Base-by-base conservation (phyloP, 2,329 filamentous ascomycete genomes). In the Claviceps sp. region DNA sequence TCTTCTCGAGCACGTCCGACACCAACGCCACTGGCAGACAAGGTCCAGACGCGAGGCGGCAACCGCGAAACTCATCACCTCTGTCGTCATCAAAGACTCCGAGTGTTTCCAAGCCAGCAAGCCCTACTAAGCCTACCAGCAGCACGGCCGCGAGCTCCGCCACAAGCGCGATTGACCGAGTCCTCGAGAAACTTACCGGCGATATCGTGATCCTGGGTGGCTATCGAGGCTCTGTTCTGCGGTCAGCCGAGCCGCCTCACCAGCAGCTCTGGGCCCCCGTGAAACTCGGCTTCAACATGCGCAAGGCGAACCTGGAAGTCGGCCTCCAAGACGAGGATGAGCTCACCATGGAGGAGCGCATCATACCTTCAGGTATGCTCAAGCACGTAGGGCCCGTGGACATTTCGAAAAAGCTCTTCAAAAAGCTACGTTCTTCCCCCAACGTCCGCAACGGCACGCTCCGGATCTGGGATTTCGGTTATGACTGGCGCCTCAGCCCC, bases 251-350 rank as follows among this genome's bases (percentile, higher is more conserved):
- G 55, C 78, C 86, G 8, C 85, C 86, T 4, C 81, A 91, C 61
- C 82, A 88, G n/a, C 88, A 95, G 63, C 71, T 95, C 0, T 97
- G 91, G 91, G 87, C 94, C 1, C 90, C 90, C 0, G 83, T 96
- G 61, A 96, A 96, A 66, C 84, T 95, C 29, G 90, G 91, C 1
- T 71, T 97, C 49, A 95, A 95, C 59, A 79, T 96, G 55, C 83
- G 90, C 51, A 95, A 93, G 63, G 90, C 91, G 2, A 88, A 97
- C 63, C 74, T 97, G 4, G 88, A 95, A 64, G 84, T 97, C 9
- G 90, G 89, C 0, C 69, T 96, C 4, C 77, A 86, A 14, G 80
- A 80, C 2, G 85, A 89, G 59, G 90, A 94, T 52, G 91, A 96
- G 61, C 85, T 88, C 59, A 77, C 71, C 5, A 93, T 93, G 81